phyloP scores from a whole-genome alignment of 176 grass and related monocot genomes.

The Chrysopogon serrulatus region DNA sequence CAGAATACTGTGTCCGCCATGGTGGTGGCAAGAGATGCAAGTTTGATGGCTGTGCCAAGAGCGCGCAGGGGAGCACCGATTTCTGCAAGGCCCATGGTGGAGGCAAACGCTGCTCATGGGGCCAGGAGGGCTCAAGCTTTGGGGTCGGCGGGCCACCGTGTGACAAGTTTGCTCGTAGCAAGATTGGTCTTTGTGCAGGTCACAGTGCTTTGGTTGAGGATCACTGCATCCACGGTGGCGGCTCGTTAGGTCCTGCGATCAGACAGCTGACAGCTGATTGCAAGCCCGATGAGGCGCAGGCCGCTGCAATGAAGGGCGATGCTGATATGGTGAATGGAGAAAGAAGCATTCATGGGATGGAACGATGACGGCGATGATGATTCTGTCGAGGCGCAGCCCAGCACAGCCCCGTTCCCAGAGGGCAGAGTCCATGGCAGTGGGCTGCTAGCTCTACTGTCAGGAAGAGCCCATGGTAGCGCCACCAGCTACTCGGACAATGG shows the following conservation, averaged over 20 bases:
- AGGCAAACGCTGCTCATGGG: slow-evolving; percentile 58
- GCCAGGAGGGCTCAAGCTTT: slow-evolving; percentile 18
- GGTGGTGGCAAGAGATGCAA: slow-evolving; percentile 70
- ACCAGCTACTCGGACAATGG: slow-evolving; percentile 6
- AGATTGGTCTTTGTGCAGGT: slow-evolving; percentile 48
- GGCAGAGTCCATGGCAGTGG: slow-evolving; percentile 73
- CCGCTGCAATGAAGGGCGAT: not conserved
- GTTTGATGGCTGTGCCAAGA: slow-evolving; percentile 45
- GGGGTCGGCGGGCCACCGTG: slow-evolving; percentile 31
- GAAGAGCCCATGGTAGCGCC: not conserved
- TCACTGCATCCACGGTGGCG: slow-evolving; percentile 42
- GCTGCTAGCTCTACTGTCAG: slow-evolving; percentile 54
- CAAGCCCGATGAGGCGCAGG: slow-evolving; percentile 2
- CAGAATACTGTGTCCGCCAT: slow-evolving; percentile 62
- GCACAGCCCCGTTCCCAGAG: slow-evolving; percentile 29
- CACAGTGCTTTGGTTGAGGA: slow-evolving; percentile 58
- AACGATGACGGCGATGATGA: not conserved
- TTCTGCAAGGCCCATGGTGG: slow-evolving; percentile 69
- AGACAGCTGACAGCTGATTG: not conserved
- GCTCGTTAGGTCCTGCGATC: slow-evolving; percentile 30
- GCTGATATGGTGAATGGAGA: slow-evolving; percentile 1
- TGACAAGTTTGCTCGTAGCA: slow-evolving; percentile 55
- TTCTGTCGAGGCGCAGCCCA: not conserved
- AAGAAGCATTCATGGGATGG: not conserved
- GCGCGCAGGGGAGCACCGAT: slow-evolving; percentile 67